Evolutionary conservation across 306 rosid species (phyloP).

Genomic region (Acacia acuminata): DNA sequence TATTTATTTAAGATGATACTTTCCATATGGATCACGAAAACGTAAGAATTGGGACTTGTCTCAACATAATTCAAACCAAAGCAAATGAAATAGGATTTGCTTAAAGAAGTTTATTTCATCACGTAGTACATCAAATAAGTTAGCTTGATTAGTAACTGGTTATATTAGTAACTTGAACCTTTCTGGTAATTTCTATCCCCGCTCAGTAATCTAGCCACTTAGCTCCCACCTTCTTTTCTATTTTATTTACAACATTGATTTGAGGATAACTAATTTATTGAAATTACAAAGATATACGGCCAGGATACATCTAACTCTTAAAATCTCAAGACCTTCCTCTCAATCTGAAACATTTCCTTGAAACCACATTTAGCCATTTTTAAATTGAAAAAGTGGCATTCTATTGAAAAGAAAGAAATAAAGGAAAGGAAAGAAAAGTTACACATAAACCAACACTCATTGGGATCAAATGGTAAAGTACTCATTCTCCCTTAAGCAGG

Average conservation of each 20-base stretch:
- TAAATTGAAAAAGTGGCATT: not conserved
- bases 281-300: conserved; percentile 1
- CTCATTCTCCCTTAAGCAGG: no score
- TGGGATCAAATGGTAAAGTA: no score
- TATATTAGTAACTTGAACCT: not conserved
- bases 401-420: not conserved
- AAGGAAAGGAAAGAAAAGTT: not conserved
- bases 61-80: not conserved
- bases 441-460: not conserved
- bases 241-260: not conserved
- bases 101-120: not conserved
- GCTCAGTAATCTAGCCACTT: not conserved
- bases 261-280: not conserved
- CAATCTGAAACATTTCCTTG: not conserved
- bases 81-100: not conserved
- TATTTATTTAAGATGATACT: not conserved
- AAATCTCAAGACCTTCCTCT: not conserved
- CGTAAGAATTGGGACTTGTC: not conserved
- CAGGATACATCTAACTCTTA: not conserved
- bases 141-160: not conserved
- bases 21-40: not conserved
- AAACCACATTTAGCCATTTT: conserved; percentile 20
- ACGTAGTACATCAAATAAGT: not conserved
- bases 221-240: not conserved
- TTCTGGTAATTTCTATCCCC: not conserved